Evolutionary conservation across 139 green algal genomes (phyloP).

Genomic region (Chlorella sp.): DNA sequence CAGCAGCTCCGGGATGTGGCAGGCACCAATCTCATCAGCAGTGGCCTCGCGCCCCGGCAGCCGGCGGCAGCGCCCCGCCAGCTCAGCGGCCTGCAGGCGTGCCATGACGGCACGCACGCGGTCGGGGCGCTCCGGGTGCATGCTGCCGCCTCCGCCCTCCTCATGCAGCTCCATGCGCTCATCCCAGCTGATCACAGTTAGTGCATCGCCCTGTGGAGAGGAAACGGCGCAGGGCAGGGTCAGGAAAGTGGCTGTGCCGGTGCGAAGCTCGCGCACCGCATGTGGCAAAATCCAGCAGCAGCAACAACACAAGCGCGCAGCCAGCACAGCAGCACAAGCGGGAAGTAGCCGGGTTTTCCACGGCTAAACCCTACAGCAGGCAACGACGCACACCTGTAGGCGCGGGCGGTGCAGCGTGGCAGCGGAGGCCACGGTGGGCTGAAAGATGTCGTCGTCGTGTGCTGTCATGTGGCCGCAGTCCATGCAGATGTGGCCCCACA

Average conservation of each 20-base stretch:
- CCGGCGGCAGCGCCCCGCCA: constrained; percentile 50
- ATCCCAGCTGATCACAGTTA: constrained; percentile 59
- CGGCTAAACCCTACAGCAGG: background rate
- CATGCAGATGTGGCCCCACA: constrained; percentile 38
- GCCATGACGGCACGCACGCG: constrained; percentile 74
- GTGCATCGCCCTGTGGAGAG: background rate
- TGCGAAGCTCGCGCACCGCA: too few species aligned
- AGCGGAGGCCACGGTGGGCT: constrained; percentile 12
- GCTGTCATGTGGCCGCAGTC: constrained; percentile 31
- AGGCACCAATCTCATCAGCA: constrained; percentile 58
- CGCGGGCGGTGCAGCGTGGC: constrained; percentile 27
- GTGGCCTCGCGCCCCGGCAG: constrained; percentile 60
- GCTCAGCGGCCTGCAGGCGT: constrained; percentile 57
- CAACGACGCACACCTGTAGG: background rate
- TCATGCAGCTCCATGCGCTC: constrained; percentile 64
- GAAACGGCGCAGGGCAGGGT: background rate
- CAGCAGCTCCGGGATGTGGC: constrained; percentile 70
- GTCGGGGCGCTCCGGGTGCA: constrained; percentile 75
- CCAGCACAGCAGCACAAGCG: background rate
- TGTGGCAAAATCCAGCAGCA: background rate
- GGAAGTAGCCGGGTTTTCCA: background rate
- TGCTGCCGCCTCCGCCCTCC: constrained; percentile 8
- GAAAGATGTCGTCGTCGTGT: constrained; percentile 18
- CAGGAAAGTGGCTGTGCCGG: background rate
- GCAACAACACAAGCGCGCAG: background rate